Percentiles rank a stretch among this genome's conserved stretches.
These are phyloP conservation scores for Malassezia furfur DNA, from an alignment of 1,284 basidiomycete species.

Conservation along the genomic window DNA sequence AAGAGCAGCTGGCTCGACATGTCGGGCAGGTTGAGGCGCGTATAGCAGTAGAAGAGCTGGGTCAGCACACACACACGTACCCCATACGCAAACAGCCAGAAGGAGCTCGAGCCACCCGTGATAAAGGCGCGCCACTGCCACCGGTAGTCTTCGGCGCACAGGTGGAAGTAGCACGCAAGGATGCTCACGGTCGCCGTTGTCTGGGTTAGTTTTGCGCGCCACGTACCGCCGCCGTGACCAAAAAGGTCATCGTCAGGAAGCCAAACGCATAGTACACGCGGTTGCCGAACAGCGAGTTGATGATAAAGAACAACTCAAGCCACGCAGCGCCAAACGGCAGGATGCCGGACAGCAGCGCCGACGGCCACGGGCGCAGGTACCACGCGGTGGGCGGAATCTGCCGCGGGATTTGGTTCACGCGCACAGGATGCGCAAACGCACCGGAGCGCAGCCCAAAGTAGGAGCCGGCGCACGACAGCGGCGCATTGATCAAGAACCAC, in stretches of 20 bases:
- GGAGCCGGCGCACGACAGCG: conserved; percentile 55
- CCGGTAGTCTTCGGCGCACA: conserved; percentile 91
- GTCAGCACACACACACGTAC: conserved; percentile 6
- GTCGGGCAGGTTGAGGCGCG: conserved; percentile 71
- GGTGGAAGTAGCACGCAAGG: conserved; percentile 59
- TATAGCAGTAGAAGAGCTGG: conserved; percentile 73
- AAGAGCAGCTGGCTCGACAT: conserved; percentile 76
- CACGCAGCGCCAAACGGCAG: conserved; percentile 94
- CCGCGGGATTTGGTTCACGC: conserved; percentile 77
- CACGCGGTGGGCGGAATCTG: conserved; percentile 49
- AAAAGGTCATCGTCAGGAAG: conserved; percentile 79
- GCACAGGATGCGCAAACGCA: conserved; percentile 71
- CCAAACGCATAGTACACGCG: conserved; percentile 59
- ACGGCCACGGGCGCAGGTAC: conserved; percentile 54
- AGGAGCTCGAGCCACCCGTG: conserved; percentile 82
- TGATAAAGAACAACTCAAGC: conserved; percentile 86
- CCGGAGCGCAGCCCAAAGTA: conserved; percentile 76
- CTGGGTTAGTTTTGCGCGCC: conserved; percentile 53
- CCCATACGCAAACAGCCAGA: conserved; percentile 77
- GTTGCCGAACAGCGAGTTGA: conserved; percentile 86
- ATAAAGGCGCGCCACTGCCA: conserved; percentile 97
- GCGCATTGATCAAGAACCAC: conserved; percentile 94
- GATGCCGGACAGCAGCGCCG: conserved; percentile 74
- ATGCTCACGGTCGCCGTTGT: conserved; percentile 42
- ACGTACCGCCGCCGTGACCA: conserved; percentile 71